Percentiles rank a stretch among this genome's conserved stretches.
Conservation (phyloP, 2,329 filamentous ascomycete species). For the Corynespora cassiicola region DNA sequence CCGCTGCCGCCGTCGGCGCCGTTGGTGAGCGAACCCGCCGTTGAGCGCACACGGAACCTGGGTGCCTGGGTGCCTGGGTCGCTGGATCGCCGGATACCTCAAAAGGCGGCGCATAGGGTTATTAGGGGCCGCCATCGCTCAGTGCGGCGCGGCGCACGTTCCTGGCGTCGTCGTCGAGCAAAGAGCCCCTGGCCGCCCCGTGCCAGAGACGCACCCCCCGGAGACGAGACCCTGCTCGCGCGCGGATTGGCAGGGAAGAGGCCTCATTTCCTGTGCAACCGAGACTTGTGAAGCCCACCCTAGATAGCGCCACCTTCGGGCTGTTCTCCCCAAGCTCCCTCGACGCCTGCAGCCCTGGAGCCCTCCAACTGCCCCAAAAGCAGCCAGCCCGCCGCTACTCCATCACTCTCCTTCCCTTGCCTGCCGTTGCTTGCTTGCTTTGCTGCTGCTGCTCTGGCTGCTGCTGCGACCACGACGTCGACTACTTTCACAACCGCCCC, state of each 20-base stretch:
- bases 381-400: constrained; percentile 27
- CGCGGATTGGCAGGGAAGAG: constrained; percentile 36
- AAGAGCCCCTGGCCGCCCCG: constrained; percentile 37
- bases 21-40: constrained; percentile 15
- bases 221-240: constrained; percentile 26
- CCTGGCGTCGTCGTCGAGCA: constrained; percentile 15
- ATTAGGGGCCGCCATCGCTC: constrained; percentile 13
- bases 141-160: constrained; percentile 25
- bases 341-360: constrained; percentile 33
- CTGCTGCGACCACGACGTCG: constrained; percentile 10
- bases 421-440: constrained; percentile 29
- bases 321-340: constrained; percentile 38
- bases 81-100: not conserved
- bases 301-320: constrained; percentile 36
- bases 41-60: too few relatives aligned
- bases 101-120: not conserved
- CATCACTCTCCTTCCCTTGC: constrained; percentile 36
- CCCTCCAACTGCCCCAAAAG: constrained; percentile 46
- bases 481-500: constrained; percentile 4
- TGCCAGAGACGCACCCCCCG: constrained; percentile 20
- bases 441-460: constrained; percentile 25
- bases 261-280: constrained; percentile 43
- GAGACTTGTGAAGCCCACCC: constrained; percentile 40
- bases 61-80: too few relatives aligned
- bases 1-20: not conserved